phyloP scores from a whole-genome alignment of 1,284 basidiomycete species.

The Marasmius oreades region DNA sequence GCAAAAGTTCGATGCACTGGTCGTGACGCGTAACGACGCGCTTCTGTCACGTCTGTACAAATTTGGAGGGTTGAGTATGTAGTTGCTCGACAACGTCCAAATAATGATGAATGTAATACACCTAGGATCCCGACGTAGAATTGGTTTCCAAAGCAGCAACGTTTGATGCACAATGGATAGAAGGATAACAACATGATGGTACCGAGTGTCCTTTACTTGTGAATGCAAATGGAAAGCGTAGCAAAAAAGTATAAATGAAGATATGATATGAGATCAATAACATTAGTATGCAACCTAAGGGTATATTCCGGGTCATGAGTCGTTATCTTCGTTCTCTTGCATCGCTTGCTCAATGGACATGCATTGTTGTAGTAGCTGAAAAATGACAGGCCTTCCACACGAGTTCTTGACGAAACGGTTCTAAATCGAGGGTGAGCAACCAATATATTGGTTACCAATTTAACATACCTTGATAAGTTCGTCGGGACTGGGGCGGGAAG shows the following conservation, averaged over 20 bases:
- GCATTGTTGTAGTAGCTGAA: conserved; percentile 64
- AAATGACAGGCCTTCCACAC: conserved; percentile 61
- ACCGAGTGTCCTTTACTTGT: conserved; percentile 64
- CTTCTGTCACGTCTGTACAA: no score
- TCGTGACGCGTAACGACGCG: no score
- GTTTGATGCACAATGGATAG: conserved; percentile 78
- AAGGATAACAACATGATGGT: conserved; percentile 80
- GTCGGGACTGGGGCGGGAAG: conserved; percentile 50
- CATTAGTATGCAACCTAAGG: background rate
- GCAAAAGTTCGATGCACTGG: no score
- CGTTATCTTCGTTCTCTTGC: conserved; percentile 26
- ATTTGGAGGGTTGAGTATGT: no score
- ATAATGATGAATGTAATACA: conserved; percentile 3
- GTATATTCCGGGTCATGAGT: conserved; percentile 17
- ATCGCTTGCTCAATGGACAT: conserved; percentile 59
- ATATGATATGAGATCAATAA: conserved; percentile 34
- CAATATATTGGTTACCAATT: background rate
- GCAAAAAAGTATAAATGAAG: conserved; percentile 69
- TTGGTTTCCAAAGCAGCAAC: conserved; percentile 75
- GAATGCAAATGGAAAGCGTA: conserved; percentile 59
- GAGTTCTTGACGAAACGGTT: conserved; percentile 63
- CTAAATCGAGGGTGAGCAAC: conserved; percentile 20
- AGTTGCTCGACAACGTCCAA: no score
- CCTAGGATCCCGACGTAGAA: conserved; percentile 34
- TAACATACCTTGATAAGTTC: conserved; percentile 59